Percentiles rank a stretch among this genome's conserved stretches.
phyloP scores from a whole-genome alignment of 2,329 filamentous ascomycete genomes.

The Chrysoporthe deuterocubensis region DNA sequence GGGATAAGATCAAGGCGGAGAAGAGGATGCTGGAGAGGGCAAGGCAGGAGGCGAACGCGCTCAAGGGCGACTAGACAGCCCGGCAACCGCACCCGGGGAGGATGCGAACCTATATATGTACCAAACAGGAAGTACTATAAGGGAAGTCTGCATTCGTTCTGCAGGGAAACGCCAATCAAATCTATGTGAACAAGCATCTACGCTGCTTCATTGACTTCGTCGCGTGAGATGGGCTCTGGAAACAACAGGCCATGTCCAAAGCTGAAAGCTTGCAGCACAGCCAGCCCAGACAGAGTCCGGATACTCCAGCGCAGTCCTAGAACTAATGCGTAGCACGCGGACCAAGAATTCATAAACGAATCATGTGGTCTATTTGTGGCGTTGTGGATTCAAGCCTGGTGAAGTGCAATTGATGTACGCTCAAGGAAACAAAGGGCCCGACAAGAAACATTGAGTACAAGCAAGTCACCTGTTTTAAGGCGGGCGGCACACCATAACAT shows the following conservation, averaged over 20 bases:
- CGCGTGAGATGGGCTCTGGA: not conserved
- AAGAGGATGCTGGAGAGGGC: slow-evolving; percentile 61
- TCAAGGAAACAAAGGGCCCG: no score
- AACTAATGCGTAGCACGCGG: no score
- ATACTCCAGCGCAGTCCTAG: no score
- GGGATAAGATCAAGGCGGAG: slow-evolving; percentile 64
- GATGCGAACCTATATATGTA: not conserved
- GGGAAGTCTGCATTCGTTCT: not conserved
- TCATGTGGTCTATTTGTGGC: no score
- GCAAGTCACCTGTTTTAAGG: no score
- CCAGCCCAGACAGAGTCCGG: no score
- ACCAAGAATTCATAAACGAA: no score
- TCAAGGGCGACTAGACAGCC: slow-evolving; percentile 39
- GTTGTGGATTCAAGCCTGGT: no score
- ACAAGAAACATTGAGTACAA: no score
- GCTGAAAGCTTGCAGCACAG: no score
- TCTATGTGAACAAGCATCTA: not conserved
- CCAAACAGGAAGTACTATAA: not conserved
- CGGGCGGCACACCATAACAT: no score
- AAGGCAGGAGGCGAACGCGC: slow-evolving; percentile 52
- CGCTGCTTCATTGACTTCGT: not conserved
- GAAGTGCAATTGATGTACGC: no score
- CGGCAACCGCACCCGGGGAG: not conserved
- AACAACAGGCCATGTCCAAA: not conserved
- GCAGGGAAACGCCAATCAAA: not conserved